Conservation (phyloP, 257 asterid genomes). For the Plantago ovata region DNA sequence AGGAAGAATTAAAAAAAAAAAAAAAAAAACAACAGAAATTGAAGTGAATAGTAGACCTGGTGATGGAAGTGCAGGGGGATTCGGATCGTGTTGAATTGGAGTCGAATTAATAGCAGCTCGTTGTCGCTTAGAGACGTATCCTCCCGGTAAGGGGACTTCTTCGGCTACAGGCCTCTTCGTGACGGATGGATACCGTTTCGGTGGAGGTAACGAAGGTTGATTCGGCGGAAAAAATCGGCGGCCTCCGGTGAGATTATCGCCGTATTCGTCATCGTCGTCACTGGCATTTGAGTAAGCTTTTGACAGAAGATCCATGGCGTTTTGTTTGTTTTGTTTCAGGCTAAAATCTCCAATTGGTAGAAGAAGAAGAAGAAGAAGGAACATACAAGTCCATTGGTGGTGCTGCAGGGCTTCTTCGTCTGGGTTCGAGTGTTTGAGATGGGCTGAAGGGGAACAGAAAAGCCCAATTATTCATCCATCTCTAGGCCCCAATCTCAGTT, state of each 20-base stretch:
- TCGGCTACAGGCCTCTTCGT: conserved; percentile 17
- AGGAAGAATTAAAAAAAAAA: not conserved
- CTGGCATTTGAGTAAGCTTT: conserved; percentile 59
- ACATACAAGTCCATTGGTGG: no score
- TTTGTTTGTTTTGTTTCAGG: not conserved
- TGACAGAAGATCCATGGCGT: conserved; percentile 61
- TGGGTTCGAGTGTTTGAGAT: no score
- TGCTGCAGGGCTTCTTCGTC: no score
- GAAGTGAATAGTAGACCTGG: conserved; percentile 32
- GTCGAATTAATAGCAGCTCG: conserved; percentile 44
- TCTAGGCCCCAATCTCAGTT: no score
- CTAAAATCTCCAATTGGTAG: no score
- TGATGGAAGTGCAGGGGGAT: conserved; percentile 16
- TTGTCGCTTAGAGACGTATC: conserved; percentile 84
- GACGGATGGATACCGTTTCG: conserved; percentile 30
- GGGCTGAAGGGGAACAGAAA: no score
- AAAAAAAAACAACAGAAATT: not conserved
- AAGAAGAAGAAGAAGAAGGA: no score
- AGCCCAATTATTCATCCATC: no score
- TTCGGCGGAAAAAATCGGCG: conserved; percentile 9
- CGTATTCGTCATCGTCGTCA: conserved; percentile 38
- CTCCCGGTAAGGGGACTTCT: conserved; percentile 60
- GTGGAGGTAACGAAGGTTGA: conserved; percentile 18
- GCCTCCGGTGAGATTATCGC: conserved; percentile 6
- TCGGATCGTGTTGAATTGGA: conserved; percentile 14